These are phyloP conservation scores for Paramecium octaurelia DNA, from an alignment of 73 alveolate species.

Conservation along the genomic window DNA sequence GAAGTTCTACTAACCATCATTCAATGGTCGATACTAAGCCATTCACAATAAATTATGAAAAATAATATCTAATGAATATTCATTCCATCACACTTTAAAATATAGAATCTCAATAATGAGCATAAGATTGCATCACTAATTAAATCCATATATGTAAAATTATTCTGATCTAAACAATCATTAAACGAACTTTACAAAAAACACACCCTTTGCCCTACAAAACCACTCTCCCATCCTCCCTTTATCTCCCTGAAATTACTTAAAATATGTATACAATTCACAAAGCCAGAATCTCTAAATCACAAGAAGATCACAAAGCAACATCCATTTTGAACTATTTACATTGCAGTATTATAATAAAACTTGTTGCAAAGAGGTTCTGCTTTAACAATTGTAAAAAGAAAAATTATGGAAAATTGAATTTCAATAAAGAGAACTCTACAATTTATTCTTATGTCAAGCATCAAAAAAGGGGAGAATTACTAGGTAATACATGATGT, in stretches of 20 bases:
- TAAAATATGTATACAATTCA: not conserved
- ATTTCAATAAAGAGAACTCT: too few relatives aligned
- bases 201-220: not conserved
- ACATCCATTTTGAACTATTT: not conserved
- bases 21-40: not conserved
- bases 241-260: not conserved
- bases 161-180: not conserved
- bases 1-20: not conserved
- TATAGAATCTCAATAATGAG: not conserved
- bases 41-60: not conserved
- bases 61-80: not conserved
- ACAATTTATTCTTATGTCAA: too few relatives aligned
- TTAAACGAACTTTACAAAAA: not conserved
- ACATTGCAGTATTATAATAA: not conserved
- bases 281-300: not conserved
- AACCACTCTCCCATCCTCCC: not conserved
- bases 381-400: not conserved
- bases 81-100: not conserved
- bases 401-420: not conserved
- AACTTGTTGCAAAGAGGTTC: not conserved
- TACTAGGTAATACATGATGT: too few relatives aligned
- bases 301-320: not conserved
- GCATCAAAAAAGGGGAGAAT: too few relatives aligned
- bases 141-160: not conserved
- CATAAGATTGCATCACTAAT: not conserved